phyloP scores from a whole-genome alignment of 495 filamentous ascomycete species.

The Penicillium daleae region DNA sequence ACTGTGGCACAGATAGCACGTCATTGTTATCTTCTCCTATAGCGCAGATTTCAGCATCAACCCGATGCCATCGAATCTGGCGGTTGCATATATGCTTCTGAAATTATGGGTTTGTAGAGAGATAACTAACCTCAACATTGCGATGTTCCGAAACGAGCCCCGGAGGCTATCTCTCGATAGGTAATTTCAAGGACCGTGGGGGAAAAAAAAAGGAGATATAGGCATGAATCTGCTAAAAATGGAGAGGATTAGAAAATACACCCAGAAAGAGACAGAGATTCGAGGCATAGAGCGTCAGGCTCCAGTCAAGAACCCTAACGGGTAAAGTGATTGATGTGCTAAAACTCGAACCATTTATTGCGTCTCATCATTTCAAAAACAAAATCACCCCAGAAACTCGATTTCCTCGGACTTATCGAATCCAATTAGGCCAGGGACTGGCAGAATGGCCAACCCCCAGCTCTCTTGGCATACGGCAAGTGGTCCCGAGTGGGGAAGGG shows the following conservation, averaged over 20 bases:
- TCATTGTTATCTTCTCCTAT: neutral
- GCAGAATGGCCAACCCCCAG: neutral
- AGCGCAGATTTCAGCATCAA: neutral
- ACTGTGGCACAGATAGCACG: too few relatives aligned
- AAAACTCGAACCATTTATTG: neutral
- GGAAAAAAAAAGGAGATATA: too few relatives aligned
- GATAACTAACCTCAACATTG: neutral
- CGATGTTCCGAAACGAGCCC: neutral
- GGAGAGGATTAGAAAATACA: too few relatives aligned
- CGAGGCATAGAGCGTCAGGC: neutral
- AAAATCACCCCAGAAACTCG: neutral
- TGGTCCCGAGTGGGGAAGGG: constrained; percentile 6
- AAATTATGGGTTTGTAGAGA: neutral
- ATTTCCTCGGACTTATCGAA: neutral
- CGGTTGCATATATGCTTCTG: neutral
- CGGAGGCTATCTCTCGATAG: neutral
- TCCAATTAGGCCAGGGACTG: neutral
- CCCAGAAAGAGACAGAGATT: too few relatives aligned
- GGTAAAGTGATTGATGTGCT: neutral
- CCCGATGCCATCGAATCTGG: neutral
- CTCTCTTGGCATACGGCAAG: neutral
- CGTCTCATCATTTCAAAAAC: neutral
- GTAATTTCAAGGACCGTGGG: too few relatives aligned
- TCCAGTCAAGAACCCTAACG: neutral
- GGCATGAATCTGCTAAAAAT: too few relatives aligned